phyloP scores from a whole-genome alignment of 1,284 basidiomycete species.

The Ustilago curta region DNA sequence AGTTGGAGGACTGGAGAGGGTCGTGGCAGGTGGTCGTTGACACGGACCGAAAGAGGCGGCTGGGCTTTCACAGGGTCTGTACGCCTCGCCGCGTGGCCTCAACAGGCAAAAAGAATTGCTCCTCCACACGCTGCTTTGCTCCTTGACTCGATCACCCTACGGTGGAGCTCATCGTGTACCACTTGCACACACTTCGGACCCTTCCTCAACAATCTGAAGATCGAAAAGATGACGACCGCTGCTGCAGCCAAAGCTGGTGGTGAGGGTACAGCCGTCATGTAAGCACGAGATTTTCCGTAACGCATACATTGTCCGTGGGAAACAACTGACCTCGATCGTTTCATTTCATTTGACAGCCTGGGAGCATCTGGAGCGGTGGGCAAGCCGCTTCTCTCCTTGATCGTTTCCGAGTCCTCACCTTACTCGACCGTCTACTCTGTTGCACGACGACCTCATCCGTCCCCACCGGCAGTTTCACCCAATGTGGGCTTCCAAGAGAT shows the following conservation, averaged over 20 bases:
- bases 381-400: conserved; percentile 38
- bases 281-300: conserved; percentile 1
- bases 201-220: not conserved
- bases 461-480: conserved; percentile 64
- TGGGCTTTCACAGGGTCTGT: not conserved
- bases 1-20: not conserved
- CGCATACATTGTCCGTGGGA: not conserved
- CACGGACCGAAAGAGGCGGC: not conserved
- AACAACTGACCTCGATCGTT: not conserved
- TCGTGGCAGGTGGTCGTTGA: not conserved
- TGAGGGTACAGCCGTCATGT: conserved; percentile 35
- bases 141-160: not conserved
- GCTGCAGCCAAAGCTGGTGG: conserved; percentile 11
- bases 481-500: conserved; percentile 64
- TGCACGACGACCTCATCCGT: conserved; percentile 73
- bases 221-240: conserved; percentile 12
- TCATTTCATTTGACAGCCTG: conserved; percentile 8
- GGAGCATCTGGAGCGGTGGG: conserved; percentile 61
- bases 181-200: not conserved
- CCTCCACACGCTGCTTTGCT: not conserved
- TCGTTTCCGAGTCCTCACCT: conserved; percentile 23
- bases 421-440: conserved; percentile 76
- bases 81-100: not conserved
- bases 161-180: not conserved
- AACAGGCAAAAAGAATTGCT: not conserved